These are phyloP conservation scores for Moesziomyces antarcticus DNA, from an alignment of 1,284 basidiomycete species.

Conservation along the genomic window DNA sequence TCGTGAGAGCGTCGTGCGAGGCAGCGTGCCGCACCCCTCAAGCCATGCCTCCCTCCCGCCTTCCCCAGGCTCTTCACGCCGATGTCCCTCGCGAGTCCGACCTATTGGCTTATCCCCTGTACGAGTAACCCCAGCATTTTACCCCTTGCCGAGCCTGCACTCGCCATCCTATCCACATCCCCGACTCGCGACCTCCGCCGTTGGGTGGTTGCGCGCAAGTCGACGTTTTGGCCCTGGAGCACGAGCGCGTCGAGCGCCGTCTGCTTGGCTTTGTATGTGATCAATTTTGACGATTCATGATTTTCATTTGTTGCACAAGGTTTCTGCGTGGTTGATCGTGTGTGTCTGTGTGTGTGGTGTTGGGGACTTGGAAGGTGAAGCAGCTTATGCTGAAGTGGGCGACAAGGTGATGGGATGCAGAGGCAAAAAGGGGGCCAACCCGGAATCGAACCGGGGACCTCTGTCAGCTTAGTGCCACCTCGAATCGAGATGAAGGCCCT, in stretches of 20 bases:
- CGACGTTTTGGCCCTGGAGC: neutral
- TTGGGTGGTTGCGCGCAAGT: too few relatives aligned
- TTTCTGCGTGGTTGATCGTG: too few relatives aligned
- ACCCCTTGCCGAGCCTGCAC: neutral
- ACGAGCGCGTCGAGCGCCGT: neutral
- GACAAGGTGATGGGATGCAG: too few relatives aligned
- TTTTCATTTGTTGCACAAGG: too few relatives aligned
- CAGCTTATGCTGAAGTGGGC: too few relatives aligned
- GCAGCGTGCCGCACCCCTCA: slow-evolving; percentile 2
- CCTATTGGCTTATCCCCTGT: slow-evolving; percentile 18
- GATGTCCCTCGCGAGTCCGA: neutral
- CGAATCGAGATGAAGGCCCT: slow-evolving; percentile 16
- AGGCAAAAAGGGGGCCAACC: slow-evolving; percentile 33
- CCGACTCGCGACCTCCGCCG: neutral
- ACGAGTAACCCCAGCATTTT: slow-evolving; percentile 17
- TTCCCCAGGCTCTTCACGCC: too few relatives aligned
- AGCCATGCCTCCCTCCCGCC: neutral
- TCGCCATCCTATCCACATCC: neutral
- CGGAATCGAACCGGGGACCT: slow-evolving; percentile 57
- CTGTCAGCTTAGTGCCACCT: slow-evolving; percentile 42
- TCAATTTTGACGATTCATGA: too few relatives aligned
- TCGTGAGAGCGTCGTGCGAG: neutral
- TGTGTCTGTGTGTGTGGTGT: too few relatives aligned
- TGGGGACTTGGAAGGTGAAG: too few relatives aligned
- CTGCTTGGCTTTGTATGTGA: too few relatives aligned